A percentile compares a stretch with the other conserved stretches of the same genome.
Conservation (phyloP, 192 early-diverging fungal genomes). For the Coemansia sp. region DNA sequence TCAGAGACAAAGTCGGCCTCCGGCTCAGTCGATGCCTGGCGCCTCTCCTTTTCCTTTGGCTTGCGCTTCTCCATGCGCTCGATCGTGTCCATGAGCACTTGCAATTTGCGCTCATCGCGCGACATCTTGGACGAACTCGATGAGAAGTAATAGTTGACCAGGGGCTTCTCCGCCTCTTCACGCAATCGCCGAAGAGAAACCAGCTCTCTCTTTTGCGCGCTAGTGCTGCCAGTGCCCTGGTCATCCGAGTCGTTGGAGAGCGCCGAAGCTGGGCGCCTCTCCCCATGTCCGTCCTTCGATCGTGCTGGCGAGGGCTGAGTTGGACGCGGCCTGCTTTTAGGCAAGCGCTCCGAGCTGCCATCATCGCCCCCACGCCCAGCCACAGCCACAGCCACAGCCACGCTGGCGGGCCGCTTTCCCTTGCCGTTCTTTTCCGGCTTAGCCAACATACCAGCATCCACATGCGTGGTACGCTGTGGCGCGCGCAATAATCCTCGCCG, state of each 20-base stretch:
- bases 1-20: neutral
- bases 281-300: neutral
- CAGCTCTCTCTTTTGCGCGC: constrained; percentile 25
- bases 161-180: constrained; percentile 42
- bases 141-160: constrained; percentile 49
- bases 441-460: neutral
- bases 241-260: constrained; percentile 1
- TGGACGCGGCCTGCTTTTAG: neutral
- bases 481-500: neutral
- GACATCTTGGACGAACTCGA: constrained; percentile 53
- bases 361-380: neutral
- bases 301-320: neutral
- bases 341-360: constrained; percentile 1
- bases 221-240: neutral
- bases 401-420: constrained; percentile 9
- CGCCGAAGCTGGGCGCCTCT: neutral
- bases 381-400: neutral
- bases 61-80: constrained; percentile 61
- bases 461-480: neutral
- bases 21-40: constrained; percentile 23
- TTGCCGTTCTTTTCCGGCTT: constrained; percentile 3
- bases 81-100: constrained; percentile 61
- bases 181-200: constrained; percentile 28
- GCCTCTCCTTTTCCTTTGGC: constrained; percentile 37
- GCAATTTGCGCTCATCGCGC: constrained; percentile 69